phyloP scores from a whole-genome alignment of 768 basidiomycete genomes.

The Lactarius psammicola region DNA sequence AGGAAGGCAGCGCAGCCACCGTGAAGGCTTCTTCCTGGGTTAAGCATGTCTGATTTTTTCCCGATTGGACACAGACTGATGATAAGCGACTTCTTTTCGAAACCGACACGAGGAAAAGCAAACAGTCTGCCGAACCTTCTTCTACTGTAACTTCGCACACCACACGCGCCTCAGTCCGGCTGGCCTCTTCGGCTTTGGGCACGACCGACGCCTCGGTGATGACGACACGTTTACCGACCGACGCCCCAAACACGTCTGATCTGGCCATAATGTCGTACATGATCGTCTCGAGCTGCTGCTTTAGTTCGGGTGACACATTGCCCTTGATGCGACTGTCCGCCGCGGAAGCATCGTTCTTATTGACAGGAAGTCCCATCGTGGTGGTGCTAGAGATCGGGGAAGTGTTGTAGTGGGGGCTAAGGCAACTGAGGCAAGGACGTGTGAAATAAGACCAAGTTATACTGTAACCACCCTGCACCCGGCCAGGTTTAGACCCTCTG shows the following conservation, averaged over 20 bases:
- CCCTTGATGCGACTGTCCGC: constrained; percentile 9
- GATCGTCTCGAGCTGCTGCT: constrained; percentile 5
- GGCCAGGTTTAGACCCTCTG: not conserved
- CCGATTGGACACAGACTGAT: not conserved
- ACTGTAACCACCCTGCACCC: not conserved
- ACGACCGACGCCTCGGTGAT: constrained; percentile 32
- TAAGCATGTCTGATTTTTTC: constrained; percentile 32
- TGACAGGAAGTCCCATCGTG: not conserved
- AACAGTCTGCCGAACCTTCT: constrained; percentile 30
- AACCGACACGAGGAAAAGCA: not conserved
- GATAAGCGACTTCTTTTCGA: not conserved
- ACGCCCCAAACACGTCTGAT: constrained; percentile 27
- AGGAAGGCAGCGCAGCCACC: constrained; percentile 33
- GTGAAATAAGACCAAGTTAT: not conserved
- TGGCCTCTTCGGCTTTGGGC: constrained; percentile 34
- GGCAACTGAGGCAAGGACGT: not conserved
- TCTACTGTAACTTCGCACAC: constrained; percentile 35
- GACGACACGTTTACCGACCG: constrained; percentile 26
- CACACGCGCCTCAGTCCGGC: constrained; percentile 34
- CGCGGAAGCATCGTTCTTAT: not conserved
- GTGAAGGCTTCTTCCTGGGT: constrained; percentile 29
- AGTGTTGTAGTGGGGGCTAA: not conserved
- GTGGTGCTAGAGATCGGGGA: not conserved
- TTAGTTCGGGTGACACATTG: constrained; percentile 11
- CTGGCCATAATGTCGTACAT: constrained; percentile 1